Percentiles rank a stretch among this genome's conserved stretches.
Conservation (phyloP, 768 basidiomycete species). For the Mycena galericulata region DNA sequence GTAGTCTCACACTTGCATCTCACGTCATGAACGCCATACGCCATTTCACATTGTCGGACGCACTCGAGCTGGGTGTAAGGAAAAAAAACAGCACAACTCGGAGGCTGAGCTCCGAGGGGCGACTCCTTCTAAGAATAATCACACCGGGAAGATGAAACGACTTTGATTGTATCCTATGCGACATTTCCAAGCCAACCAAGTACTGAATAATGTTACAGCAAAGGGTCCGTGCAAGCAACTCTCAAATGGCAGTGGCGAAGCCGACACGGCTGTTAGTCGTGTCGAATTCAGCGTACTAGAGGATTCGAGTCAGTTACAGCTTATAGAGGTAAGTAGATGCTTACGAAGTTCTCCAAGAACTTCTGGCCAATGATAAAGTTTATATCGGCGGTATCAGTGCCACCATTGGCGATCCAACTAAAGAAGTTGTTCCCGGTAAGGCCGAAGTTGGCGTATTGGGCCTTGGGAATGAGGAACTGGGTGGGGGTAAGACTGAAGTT, state of each 20-base stretch:
- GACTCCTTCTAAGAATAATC: neutral
- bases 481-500: neutral
- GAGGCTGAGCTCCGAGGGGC: no score
- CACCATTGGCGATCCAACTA: constrained; percentile 1
- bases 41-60: neutral
- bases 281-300: constrained; percentile 15
- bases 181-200: constrained; percentile 5
- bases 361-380: constrained; percentile 14
- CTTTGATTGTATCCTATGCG: constrained; percentile 3
- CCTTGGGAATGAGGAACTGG: constrained; percentile 1
- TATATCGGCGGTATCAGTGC: neutral
- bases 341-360: constrained; percentile 15
- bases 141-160: constrained; percentile 1
- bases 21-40: neutral
- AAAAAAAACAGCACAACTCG: neutral
- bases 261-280: constrained; percentile 15
- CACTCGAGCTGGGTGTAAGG: neutral
- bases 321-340: neutral
- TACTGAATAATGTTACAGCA: neutral
- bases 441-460: neutral
- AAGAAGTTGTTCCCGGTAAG: neutral
- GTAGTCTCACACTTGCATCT: neutral
- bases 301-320: neutral
- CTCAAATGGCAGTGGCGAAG: constrained; percentile 1
- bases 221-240: neutral